Base-by-base conservation (phyloP, 1,284 basidiomycete species). In the Leccinum proliferum region DNA sequence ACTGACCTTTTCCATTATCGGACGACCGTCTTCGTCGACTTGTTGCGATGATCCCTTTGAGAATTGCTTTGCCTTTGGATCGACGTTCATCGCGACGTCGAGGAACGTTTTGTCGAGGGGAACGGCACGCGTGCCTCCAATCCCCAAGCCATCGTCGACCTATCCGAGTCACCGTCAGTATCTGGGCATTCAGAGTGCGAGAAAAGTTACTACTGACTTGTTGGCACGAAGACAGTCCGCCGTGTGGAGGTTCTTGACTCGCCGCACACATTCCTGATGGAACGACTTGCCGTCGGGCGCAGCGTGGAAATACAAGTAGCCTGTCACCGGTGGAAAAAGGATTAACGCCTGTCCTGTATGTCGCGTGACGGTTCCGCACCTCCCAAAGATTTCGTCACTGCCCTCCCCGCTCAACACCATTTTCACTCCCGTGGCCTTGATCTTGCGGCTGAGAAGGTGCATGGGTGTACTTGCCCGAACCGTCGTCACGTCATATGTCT, bases 391-490 rank as follows among this genome's bases (percentile, higher is more conserved):
- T 78, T 99, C 97, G 72, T 99, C 97, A 64, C 93, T 95, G 37
- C 97, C 97, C 77, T 99, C 97, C 39, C 97, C 97, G 66, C 92
- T 94, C 48, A 99, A 83, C 3, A 99, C 97, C 97, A 99, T 99
- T 81, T 99, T 99, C 67, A 99, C 97, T 67, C 97, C 97, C 90
- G 96, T 99, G 3, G 97, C 96, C 80, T 99, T 99, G 82, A 99
- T 97, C 81, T 99, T 99, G 62, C 97, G 86, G 74, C 92, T 94
- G 64, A 99, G 86, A 37, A 99, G 86, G 75, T 96, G 96, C 94
- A 96, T 96, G n/a, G 97, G 96, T 7, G 96, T 98, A 70, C 93
- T 96, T 4, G 97, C 97, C 62, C 97, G 91, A 60, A 99, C 94
- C 15, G 97, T 99, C 43, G 97, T 99, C 61, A 99, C 97, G 75